Evolutionary conservation across 2,329 filamentous ascomycete species (phyloP), one percentile per base, ranked within the genome.

Genomic region (Penicillium sp.): DNA sequence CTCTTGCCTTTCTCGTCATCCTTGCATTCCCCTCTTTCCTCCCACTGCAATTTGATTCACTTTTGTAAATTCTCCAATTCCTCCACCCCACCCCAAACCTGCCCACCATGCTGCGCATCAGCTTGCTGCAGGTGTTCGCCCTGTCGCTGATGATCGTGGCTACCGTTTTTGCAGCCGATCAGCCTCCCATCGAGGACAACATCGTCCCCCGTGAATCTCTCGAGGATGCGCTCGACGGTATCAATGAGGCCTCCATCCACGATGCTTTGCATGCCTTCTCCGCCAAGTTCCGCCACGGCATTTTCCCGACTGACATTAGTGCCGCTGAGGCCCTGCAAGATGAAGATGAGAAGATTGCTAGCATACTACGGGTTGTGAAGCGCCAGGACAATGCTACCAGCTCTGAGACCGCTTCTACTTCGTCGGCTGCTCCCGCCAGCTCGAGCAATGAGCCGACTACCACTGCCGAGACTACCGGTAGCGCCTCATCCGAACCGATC

Each of bases 281-380:
- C 46, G 76, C 78, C 42, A 80, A 81, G 62, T 88, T 84, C 70
- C 79, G 82, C 64, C 80, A 87, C 63, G 86, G 85, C 50, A 78
- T 88, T 48, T 87, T 84, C 66, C 77, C 80, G 55, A 81, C 82
- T 55, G 84, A 87, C 61, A 77, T 76, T 57, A 74, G 78, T 9
- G 84, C 83, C 24, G 75, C 87, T 47, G 80, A 86, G 66, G 81
- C 78, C 29, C 76, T 87, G 25, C 79, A 83, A 69, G 73, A 75
- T 38, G 77, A 79, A 55, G 78, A 88, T 62, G 78, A 82, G 20
- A 75, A 78, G 32, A 73, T 87, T 32, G 83, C 84, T 15, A 81
- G 78, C 8, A 79, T 80, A 50, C 76, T 86, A 47, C 79, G 82
- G 49, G 71, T 89, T 49, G 86, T 81, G 32, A 83, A 81, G 68